Evolutionary conservation across 2,329 filamentous ascomycete genomes (phyloP).

Genomic region (Knufia petricola): DNA sequence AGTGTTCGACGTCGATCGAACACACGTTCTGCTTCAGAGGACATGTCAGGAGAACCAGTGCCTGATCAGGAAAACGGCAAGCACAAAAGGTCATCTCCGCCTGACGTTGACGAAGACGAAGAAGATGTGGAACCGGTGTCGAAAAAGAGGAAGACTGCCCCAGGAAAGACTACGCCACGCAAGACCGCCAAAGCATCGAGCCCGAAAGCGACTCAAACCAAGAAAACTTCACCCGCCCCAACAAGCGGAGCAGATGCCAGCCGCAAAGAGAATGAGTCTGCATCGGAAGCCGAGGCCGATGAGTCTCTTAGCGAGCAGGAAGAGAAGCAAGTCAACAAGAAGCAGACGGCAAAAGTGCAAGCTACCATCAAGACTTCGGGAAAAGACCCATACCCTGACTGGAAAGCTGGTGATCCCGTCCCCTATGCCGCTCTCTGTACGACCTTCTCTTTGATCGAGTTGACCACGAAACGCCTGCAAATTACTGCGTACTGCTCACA

Average conservation of each 20-base stretch:
- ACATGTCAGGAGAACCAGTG: constrained; percentile 12
- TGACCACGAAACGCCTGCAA: constrained; percentile 82
- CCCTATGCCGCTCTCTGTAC: constrained; percentile 91
- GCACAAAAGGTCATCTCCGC: constrained; percentile 29
- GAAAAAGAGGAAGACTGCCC: constrained; percentile 41
- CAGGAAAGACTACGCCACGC: constrained; percentile 26
- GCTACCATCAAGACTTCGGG: constrained; percentile 57
- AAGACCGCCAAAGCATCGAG: constrained; percentile 15
- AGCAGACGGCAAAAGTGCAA: constrained; percentile 72
- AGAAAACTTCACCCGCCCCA: constrained; percentile 16
- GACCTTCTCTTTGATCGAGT: constrained; percentile 88
- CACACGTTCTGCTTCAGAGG: constrained; percentile 12
- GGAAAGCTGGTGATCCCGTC: constrained; percentile 78
- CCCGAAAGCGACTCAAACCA: constrained; percentile 20
- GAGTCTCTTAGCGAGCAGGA: constrained; percentile 44
- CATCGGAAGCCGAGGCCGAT: constrained; percentile 33
- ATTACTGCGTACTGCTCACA: constrained; percentile 83
- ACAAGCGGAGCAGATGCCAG: constrained; percentile 19
- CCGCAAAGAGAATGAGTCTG: constrained; percentile 27
- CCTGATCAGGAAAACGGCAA: constrained; percentile 24
- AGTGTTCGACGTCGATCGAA: constrained; percentile 8
- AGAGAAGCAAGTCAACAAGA: constrained; percentile 61
- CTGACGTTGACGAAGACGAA: constrained; percentile 30
- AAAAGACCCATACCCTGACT: constrained; percentile 87
- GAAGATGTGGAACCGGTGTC: constrained; percentile 51